Evolutionary conservation across 1,284 basidiomycete genomes (phyloP).

Genomic region (Ganoderma resinaceum): DNA sequence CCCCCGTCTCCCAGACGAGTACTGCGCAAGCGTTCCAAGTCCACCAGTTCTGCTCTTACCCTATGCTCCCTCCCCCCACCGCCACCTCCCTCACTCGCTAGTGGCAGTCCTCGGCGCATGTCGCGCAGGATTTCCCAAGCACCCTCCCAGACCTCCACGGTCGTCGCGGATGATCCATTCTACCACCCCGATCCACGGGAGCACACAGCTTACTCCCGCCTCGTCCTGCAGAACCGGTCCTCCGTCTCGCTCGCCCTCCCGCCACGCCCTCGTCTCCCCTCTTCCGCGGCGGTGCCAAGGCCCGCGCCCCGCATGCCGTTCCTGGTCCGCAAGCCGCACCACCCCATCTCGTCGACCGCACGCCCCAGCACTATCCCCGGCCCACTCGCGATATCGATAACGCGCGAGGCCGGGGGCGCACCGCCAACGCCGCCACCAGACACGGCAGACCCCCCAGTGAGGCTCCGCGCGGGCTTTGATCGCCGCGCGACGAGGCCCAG

Average conservation of each 20-base stretch:
- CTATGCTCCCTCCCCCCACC: neutral
- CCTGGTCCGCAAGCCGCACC: conserved; percentile 9
- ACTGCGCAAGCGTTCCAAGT: neutral
- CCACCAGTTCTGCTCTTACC: neutral
- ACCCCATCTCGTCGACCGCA: neutral
- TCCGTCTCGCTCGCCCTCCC: neutral
- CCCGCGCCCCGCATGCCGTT: conserved; percentile 9
- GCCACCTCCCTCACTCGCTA: neutral
- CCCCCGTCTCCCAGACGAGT: neutral
- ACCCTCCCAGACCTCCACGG: neutral
- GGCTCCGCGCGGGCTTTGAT: conserved; percentile 10
- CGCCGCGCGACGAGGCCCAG: conserved; percentile 15
- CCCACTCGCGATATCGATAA: conserved; percentile 1
- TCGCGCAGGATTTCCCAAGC: neutral
- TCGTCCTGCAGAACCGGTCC: neutral
- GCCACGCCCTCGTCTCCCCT: neutral
- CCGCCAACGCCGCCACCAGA: conserved; percentile 7
- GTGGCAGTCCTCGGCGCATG: neutral
- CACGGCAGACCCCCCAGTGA: neutral
- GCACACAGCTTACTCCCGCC: neutral
- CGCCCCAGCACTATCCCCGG: neutral
- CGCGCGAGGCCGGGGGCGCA: neutral
- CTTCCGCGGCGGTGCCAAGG: neutral
- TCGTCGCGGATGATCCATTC: neutral
- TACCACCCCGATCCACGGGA: neutral